phyloP scores from a whole-genome alignment of 306 rosid genomes.

The Dryas octopetala region DNA sequence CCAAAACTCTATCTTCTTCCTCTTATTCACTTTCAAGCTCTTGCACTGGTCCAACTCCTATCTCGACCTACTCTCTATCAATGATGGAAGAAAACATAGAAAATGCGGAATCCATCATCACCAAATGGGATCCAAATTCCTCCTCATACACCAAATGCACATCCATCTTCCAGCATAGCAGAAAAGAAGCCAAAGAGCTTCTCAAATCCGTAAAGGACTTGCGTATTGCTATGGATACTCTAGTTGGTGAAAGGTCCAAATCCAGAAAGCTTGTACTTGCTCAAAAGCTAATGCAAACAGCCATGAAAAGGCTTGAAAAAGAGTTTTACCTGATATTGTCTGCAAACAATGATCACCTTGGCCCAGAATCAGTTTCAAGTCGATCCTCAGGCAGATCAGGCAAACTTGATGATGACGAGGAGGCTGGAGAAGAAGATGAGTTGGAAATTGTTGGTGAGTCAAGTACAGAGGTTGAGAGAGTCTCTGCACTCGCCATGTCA shows the following conservation, averaged over 20 bases:
- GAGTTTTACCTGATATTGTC: constrained; percentile 46
- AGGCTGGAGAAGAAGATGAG: constrained; percentile 23
- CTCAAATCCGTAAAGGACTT: constrained; percentile 32
- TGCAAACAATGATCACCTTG: constrained; percentile 31
- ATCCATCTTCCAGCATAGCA: constrained; percentile 39
- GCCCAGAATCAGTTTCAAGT: constrained; percentile 45
- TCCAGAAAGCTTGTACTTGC: constrained; percentile 40
- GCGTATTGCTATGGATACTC: constrained; percentile 38
- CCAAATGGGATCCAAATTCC: constrained; percentile 46
- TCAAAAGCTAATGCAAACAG: constrained; percentile 49
- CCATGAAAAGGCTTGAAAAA: constrained; percentile 50
- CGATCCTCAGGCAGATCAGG: constrained; percentile 26
- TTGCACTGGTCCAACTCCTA: constrained; percentile 1
- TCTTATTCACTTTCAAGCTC: constrained; percentile 19
- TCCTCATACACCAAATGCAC: constrained; percentile 31
- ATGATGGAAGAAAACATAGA: constrained; percentile 40
- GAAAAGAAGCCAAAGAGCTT: constrained; percentile 39
- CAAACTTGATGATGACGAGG: constrained; percentile 20
- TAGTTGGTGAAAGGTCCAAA: constrained; percentile 20
- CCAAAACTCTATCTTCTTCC: constrained; percentile 28
- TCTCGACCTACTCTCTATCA: constrained; percentile 6
- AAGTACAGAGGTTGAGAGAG: constrained; percentile 26
- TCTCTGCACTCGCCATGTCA: constrained; percentile 30
- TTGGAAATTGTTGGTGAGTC: constrained; percentile 21
- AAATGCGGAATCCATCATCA: constrained; percentile 35